A percentile compares a stretch with the other conserved stretches of the same genome.
These are phyloP conservation scores for Lachnellula hyalina DNA, from an alignment of 2,329 filamentous ascomycete species.

Conservation along the genomic window DNA sequence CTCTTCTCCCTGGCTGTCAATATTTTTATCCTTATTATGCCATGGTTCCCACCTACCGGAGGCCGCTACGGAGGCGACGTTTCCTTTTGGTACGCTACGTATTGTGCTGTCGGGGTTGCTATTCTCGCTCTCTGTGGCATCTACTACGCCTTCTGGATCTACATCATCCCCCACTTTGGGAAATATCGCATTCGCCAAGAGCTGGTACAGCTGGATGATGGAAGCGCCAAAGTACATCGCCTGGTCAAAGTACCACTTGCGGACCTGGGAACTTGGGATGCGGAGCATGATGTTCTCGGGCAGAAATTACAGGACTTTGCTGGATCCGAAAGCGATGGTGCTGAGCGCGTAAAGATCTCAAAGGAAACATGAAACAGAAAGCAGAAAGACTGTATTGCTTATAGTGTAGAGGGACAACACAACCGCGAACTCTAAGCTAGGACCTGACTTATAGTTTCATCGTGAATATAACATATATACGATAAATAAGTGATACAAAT, in stretches of 20 bases:
- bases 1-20: slow-evolving; percentile 56
- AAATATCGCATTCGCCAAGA: slow-evolving; percentile 52
- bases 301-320: background rate
- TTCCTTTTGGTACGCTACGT: slow-evolving; percentile 70
- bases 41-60: slow-evolving; percentile 62
- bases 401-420: too few relatives aligned
- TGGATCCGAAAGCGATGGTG: background rate
- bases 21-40: slow-evolving; percentile 60
- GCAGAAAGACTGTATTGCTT: background rate
- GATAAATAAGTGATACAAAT: too few relatives aligned
- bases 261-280: slow-evolving; percentile 53
- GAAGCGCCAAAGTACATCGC: slow-evolving; percentile 39
- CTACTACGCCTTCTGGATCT: slow-evolving; percentile 57
- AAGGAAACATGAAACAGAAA: background rate
- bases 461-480: too few relatives aligned
- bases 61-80: slow-evolving; percentile 59
- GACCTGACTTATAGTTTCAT: too few relatives aligned
- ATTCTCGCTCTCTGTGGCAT: slow-evolving; percentile 49
- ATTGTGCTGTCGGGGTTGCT: slow-evolving; percentile 57
- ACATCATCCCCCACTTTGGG: slow-evolving; percentile 46
- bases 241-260: slow-evolving; percentile 49
- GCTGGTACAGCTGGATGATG: slow-evolving; percentile 44
- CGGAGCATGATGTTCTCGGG: slow-evolving; percentile 44
- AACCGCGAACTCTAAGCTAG: too few relatives aligned
- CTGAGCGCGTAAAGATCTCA: background rate